Evolutionary conservation across 495 filamentous ascomycete genomes (phyloP), one percentile per base, ranked within the genome.

Genomic region (Lasiosphaeriaceae sp.): DNA sequence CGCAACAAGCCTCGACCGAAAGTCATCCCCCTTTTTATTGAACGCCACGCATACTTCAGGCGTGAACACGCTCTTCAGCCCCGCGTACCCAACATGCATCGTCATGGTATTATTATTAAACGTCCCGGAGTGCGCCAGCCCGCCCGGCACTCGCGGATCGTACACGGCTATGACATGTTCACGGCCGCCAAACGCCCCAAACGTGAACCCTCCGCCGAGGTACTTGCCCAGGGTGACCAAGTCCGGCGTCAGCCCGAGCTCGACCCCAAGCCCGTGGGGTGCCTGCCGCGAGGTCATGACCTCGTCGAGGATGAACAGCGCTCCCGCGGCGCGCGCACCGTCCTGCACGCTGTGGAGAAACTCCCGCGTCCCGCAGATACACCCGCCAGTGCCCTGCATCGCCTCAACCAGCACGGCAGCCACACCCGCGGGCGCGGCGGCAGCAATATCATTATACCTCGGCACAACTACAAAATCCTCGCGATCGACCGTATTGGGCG

Each of bases 31-130:
- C 14, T 60, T 57, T 8, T 35, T 58, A 48, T 76, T 80, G 16
- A 80, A 68, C 34, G 54, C 61, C 20, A 59, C 52, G 17, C 66
- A 59, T 7, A 67, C 67, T n/a, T 72, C 71, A 0, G 75, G 66
- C 23, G 73, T 77, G 56, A 73, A 79, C 1, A 82, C 63, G 31
- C 71, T 47, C 9, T 58, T 52, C 11, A 83, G 60, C 3, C 72
- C 83, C 7, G 67, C 68, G 52, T 69, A 72, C 5, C 82, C 85
- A 6, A 75, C 81, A 24, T 68, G 71, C 81, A 86, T 86, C 1
- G 77, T 76, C 12, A 87, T 61, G 1, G 78, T 76, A 58, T 88
- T 88, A 59, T 88, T 89, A 52, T 89, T 87, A 62, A 86, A 89
- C 0, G 85, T 89, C 0, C 86, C 85, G 0, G 83, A 80, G 56